Evolutionary conservation across 2,329 filamentous ascomycete species (phyloP).

Genomic region (Stemphylium lycopersici): DNA sequence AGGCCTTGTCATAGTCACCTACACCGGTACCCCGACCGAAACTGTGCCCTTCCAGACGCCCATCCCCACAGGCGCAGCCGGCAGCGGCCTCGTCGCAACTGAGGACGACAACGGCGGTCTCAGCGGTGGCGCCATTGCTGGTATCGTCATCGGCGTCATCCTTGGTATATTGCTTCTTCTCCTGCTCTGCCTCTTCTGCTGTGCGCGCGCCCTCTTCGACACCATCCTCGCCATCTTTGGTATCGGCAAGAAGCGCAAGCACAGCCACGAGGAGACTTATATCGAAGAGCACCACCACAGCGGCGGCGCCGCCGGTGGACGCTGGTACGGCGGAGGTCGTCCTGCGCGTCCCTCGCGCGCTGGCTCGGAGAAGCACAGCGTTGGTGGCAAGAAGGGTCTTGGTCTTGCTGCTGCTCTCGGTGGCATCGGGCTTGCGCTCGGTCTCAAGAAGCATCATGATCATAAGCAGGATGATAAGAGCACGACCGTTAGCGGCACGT

Average conservation of each 20-base stretch:
- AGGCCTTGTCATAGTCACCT: slow-evolving; percentile 59
- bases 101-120: slow-evolving; percentile 52
- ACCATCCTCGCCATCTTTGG: slow-evolving; percentile 66
- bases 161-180: slow-evolving; percentile 70
- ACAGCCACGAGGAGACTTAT: slow-evolving; percentile 63
- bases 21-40: slow-evolving; percentile 53
- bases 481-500: slow-evolving; percentile 47
- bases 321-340: slow-evolving; percentile 54
- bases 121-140: slow-evolving; percentile 76
- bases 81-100: slow-evolving; percentile 43
- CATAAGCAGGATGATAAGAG: slow-evolving; percentile 52
- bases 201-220: slow-evolving; percentile 61
- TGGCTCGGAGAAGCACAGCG: slow-evolving; percentile 39
- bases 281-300: slow-evolving; percentile 68
- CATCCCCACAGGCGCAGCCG: slow-evolving; percentile 59
- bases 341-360: slow-evolving; percentile 45
- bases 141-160: slow-evolving; percentile 78
- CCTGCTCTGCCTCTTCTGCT: slow-evolving; percentile 77
- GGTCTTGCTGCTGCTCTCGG: slow-evolving; percentile 53
- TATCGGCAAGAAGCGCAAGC: slow-evolving; percentile 56
- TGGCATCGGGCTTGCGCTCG: slow-evolving; percentile 52
- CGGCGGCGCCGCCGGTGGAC: slow-evolving; percentile 63
- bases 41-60: slow-evolving; percentile 59
- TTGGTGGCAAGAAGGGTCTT: slow-evolving; percentile 40
- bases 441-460: slow-evolving; percentile 53